Evolutionary conservation across 495 filamentous ascomycete species (phyloP).

Genomic region (Acidiella bohemica): DNA sequence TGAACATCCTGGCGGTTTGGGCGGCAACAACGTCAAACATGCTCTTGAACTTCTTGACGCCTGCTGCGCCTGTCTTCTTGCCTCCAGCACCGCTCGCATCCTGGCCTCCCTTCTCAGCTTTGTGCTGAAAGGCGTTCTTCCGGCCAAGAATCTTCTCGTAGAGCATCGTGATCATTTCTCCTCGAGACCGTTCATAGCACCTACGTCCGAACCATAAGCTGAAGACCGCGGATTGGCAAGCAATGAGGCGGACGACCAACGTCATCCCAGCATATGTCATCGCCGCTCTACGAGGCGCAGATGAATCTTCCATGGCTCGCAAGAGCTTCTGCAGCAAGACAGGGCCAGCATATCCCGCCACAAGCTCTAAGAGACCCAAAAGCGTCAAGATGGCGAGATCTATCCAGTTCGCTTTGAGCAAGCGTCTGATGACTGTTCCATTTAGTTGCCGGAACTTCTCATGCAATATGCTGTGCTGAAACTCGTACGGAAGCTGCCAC

Average conservation of each 20-base stretch:
- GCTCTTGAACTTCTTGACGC: background rate
- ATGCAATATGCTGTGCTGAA: slow-evolving; percentile 60
- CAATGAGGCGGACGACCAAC: slow-evolving; percentile 45
- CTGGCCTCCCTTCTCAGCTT: slow-evolving; percentile 11
- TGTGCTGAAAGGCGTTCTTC: slow-evolving; percentile 38
- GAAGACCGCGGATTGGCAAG: slow-evolving; percentile 53
- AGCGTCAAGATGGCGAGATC: slow-evolving; percentile 55
- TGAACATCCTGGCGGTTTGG: slow-evolving; percentile 15
- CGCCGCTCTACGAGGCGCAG: slow-evolving; percentile 38
- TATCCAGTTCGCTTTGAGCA: slow-evolving; percentile 58
- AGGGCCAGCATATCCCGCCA: slow-evolving; percentile 49
- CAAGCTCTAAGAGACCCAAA: slow-evolving; percentile 47
- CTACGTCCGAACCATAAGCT: slow-evolving; percentile 61
- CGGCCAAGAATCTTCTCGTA: slow-evolving; percentile 71
- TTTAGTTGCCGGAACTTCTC: slow-evolving; percentile 55
- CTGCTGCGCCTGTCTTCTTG: slow-evolving; percentile 1
- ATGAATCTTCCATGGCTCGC: slow-evolving; percentile 45
- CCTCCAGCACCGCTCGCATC: slow-evolving; percentile 20
- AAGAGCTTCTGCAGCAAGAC: slow-evolving; percentile 61
- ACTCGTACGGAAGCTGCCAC: slow-evolving; percentile 61
- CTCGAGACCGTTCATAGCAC: slow-evolving; percentile 63
- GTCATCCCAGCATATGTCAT: slow-evolving; percentile 53
- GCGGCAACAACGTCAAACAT: background rate
- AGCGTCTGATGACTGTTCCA: slow-evolving; percentile 54
- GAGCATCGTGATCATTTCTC: slow-evolving; percentile 78